Conservation (phyloP, 139 green algal species). For the Tetraselmis striata region DNA sequence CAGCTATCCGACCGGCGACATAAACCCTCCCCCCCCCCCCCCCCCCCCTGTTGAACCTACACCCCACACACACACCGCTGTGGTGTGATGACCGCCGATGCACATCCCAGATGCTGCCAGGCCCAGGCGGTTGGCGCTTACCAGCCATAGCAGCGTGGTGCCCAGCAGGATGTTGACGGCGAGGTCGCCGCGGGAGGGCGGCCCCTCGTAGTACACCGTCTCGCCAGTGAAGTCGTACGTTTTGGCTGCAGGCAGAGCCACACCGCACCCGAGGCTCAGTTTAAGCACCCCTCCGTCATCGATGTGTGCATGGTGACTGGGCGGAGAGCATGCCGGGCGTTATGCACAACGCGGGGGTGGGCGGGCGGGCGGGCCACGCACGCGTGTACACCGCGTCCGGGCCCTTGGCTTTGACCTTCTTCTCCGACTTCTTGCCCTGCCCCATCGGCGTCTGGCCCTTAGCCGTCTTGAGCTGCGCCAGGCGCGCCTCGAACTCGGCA, state of each 20-base stretch:
- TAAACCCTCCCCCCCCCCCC: no score
- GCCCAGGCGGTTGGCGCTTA: no score
- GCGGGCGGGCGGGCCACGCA: not conserved
- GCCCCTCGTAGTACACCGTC: slow-evolving; percentile 52
- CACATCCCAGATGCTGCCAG: no score
- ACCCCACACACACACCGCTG: no score
- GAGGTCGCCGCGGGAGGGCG: slow-evolving; percentile 63
- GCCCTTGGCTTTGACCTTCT: slow-evolving; percentile 15
- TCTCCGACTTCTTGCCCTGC: slow-evolving; percentile 40
- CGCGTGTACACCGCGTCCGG: not conserved
- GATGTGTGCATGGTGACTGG: no score
- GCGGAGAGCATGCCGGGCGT: not conserved
- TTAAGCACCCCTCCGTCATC: no score
- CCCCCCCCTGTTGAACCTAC: no score
- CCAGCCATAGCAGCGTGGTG: slow-evolving; percentile 45
- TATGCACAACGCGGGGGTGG: not conserved
- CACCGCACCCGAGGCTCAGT: no score
- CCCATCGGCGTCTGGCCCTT: slow-evolving; percentile 57
- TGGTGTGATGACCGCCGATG: no score
- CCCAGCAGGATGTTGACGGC: slow-evolving; percentile 74
- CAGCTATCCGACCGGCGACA: no score
- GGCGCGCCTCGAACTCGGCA: slow-evolving; percentile 63
- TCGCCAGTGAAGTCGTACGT: slow-evolving; percentile 60
- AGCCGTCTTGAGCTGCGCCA: slow-evolving; percentile 53
- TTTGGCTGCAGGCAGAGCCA: no score